These are phyloP conservation scores for Limonium bicolor DNA, from an alignment of 148 eudicot genomes.

Conservation along the genomic window DNA sequence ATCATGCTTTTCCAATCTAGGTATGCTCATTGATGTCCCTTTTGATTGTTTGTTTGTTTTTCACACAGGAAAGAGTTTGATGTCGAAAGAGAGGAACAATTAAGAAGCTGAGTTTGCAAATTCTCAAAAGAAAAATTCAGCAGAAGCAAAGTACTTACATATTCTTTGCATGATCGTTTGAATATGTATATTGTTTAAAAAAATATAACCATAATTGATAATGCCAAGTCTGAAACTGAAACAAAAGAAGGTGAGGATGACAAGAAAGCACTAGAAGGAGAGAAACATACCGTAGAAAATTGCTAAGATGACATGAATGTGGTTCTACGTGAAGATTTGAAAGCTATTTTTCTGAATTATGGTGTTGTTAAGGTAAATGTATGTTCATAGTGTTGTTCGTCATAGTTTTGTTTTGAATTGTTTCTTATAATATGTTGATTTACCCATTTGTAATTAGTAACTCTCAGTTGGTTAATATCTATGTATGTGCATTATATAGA, in stretches of 20 bases:
- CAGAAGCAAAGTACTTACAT: slow-evolving; percentile 34
- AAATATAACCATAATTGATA: slow-evolving; percentile 54
- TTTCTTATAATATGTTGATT: too few species aligned
- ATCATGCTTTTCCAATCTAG: too few species aligned
- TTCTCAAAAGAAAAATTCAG: slow-evolving; percentile 25
- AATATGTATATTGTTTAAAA: background rate
- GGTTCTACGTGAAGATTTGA: slow-evolving; percentile 78
- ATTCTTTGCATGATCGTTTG: background rate
- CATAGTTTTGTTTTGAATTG: background rate
- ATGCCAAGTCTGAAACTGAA: slow-evolving; percentile 24
- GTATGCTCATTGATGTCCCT: too few species aligned
- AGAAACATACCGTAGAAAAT: slow-evolving; percentile 4
- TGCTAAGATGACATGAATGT: slow-evolving; percentile 51
- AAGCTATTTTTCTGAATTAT: slow-evolving; percentile 49
- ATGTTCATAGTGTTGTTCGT: background rate
- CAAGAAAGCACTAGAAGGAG: slow-evolving; percentile 18
- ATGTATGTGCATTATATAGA: slow-evolving; percentile 26
- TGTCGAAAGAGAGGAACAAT: slow-evolving; percentile 53
- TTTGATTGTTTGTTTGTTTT: background rate
- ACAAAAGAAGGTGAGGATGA: slow-evolving; percentile 28
- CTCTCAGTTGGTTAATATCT: too few species aligned
- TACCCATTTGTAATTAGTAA: too few species aligned
- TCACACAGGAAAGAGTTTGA: slow-evolving; percentile 69
- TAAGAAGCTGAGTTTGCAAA: slow-evolving; percentile 20
- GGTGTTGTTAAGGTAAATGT: slow-evolving; percentile 91